A percentile compares a stretch with the other conserved stretches of the same genome.
These are phyloP conservation scores for Aspergillus bombycis DNA, from an alignment of 2,329 filamentous ascomycete species.

Conservation along the genomic window DNA sequence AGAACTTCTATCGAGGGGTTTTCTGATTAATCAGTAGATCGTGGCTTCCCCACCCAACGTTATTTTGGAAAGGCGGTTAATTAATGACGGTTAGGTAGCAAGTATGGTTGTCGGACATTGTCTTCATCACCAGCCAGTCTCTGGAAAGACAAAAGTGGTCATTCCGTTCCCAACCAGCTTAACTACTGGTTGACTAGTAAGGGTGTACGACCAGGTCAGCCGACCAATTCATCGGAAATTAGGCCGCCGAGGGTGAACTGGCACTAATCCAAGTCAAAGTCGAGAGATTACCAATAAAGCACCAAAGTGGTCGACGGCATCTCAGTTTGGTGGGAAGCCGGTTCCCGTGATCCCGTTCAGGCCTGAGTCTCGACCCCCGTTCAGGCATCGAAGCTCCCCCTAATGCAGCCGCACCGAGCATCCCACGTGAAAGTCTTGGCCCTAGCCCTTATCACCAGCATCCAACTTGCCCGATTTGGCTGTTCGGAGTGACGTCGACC, in stretches of 20 bases:
- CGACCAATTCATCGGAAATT: slow-evolving; percentile 15
- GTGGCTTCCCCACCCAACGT: neutral
- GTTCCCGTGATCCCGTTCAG: slow-evolving; percentile 17
- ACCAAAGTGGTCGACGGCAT: neutral
- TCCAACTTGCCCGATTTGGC: slow-evolving; percentile 20
- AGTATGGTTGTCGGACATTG: neutral
- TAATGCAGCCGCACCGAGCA: neutral
- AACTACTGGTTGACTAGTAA: neutral
- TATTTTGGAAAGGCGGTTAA: slow-evolving; percentile 1
- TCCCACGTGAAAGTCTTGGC: slow-evolving; percentile 20
- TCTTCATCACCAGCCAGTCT: neutral
- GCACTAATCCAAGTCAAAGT: neutral
- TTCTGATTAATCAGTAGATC: neutral
- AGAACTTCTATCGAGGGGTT: slow-evolving; percentile 19
- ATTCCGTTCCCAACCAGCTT: slow-evolving; percentile 10
- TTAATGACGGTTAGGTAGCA: slow-evolving; percentile 3
- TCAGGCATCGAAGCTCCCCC: slow-evolving; percentile 21
- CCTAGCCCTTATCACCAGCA: slow-evolving; percentile 29
- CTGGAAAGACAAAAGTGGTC: slow-evolving; percentile 17
- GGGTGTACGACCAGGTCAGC: slow-evolving; percentile 12
- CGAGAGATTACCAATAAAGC: neutral
- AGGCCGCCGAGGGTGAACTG: slow-evolving; percentile 4
- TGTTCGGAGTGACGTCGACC: slow-evolving; percentile 28
- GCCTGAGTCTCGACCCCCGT: slow-evolving; percentile 2
- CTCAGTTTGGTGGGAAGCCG: neutral